These are phyloP conservation scores for Marchantia polymorpha DNA, from an alignment of 225 moss, liverwort and hornwort genomes.

Conservation along the genomic window DNA sequence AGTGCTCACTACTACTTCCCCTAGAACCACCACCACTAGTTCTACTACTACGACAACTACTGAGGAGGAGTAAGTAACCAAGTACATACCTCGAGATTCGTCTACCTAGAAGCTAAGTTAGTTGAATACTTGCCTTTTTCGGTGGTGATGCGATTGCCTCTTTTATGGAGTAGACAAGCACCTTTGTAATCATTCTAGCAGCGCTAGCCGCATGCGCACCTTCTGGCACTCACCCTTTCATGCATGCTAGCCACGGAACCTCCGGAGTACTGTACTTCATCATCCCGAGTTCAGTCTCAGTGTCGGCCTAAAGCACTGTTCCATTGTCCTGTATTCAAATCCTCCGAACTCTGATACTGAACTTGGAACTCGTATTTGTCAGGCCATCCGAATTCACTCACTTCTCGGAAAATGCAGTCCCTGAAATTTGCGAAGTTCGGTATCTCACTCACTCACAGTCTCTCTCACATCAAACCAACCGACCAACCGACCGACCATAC, in stretches of 20 bases:
- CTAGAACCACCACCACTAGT: too few species aligned
- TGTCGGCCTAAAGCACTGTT: neutral
- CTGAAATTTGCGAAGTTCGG: neutral
- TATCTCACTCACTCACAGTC: neutral
- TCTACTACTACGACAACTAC: too few species aligned
- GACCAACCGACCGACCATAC: too few species aligned
- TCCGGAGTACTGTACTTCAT: conserved; percentile 1
- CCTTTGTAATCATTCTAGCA: neutral
- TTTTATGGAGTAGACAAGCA: neutral
- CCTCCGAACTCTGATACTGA: neutral
- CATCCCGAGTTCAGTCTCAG: conserved; percentile 1
- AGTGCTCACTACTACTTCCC: neutral
- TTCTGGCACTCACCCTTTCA: conserved; percentile 2
- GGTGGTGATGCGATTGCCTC: neutral
- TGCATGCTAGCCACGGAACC: conserved; percentile 15
- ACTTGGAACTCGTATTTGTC: neutral
- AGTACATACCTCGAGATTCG: conserved; percentile 2
- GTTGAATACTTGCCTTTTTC: too few species aligned
- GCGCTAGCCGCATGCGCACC: neutral
- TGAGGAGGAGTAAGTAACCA: neutral
- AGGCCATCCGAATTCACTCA: neutral
- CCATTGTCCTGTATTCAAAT: neutral
- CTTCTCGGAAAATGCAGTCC: neutral
- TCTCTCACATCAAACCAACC: too few species aligned
- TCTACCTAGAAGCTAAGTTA: neutral